Base-by-base conservation (phyloP, 2,329 filamentous ascomycete species). In the Talaromyces sp. region DNA sequence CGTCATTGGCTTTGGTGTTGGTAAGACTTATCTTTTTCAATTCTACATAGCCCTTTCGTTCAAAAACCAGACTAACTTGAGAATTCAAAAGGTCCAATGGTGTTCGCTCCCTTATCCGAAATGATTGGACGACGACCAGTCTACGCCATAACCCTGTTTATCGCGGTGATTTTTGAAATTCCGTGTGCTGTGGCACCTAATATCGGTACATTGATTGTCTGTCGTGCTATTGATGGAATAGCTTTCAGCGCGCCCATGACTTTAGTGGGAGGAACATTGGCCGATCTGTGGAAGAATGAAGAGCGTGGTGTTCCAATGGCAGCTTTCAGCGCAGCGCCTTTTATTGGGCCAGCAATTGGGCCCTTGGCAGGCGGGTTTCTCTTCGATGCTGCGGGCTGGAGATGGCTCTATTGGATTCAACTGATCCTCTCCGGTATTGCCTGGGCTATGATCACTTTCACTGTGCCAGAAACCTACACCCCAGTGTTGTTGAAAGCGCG, bases 341-440 rank as follows among this genome's bases (percentile, higher is more conserved):
- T 95, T 71, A 83, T 94, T 52, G 91, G 91, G 0, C 91, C 91
- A 56, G 90, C 89, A 1, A 87, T 90, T 66, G 89, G 89, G 64
- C 89, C 89, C 7, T 82, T 96, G 0, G 83, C 89, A 6, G 92
- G 92, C 66, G 92, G 91, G 10, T 96, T 87, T 72, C 80, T 95
- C 1, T 83, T 84, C 7, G 89, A 92, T 67, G 84, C 83, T 0
- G 76, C 81, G 0, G 88, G 88, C 42, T 95, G 91, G 91, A 80
- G 91, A 66, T 95, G 90, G 90, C 80, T 95, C 0, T 95, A 95
- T 79, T 94, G 90, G 89, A 85, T 96, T 67, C 91, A 94, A 70
- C 80, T 95, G 10, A 96, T 96, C 69, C 72, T 95, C 12, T 81
- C 89, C 30, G 87, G 82, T 14, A 72, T 88, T 56, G 84, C 89